These are phyloP conservation scores for Przewalskia tangutica DNA, from an alignment of 257 asterid genomes.

Conservation along the genomic window DNA sequence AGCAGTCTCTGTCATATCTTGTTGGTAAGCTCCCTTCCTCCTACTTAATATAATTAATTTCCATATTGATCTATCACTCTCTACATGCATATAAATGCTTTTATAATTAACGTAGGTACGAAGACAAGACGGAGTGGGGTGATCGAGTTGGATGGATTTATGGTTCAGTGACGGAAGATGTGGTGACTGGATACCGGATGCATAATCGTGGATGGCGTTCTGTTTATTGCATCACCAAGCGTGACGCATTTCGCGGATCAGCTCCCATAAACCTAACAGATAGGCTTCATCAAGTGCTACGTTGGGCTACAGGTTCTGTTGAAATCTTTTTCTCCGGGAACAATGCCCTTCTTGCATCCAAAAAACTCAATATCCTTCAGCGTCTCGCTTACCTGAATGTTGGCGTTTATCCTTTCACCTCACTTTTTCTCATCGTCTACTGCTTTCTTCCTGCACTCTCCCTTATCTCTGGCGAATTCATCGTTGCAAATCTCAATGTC, in stretches of 20 bases:
- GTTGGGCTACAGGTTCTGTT: constrained; percentile 41
- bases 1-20: constrained; percentile 33
- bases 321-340: constrained; percentile 38
- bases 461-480: constrained; percentile 33
- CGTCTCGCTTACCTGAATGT: constrained; percentile 34
- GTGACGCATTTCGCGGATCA: constrained; percentile 38
- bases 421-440: constrained; percentile 26
- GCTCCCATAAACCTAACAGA: constrained; percentile 42
- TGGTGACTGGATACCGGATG: constrained; percentile 43
- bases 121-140: constrained; percentile 44
- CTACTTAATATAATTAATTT: not conserved
- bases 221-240: constrained; percentile 29
- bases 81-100: not conserved
- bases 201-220: constrained; percentile 44
- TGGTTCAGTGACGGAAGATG: constrained; percentile 40
- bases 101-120: constrained; percentile 12
- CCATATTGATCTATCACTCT: too few relatives aligned
- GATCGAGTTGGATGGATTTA: constrained; percentile 42
- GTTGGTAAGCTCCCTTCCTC: constrained; percentile 16
- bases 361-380: constrained; percentile 23
- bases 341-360: constrained; percentile 20
- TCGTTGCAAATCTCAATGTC: constrained; percentile 22
- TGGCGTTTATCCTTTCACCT: constrained; percentile 36
- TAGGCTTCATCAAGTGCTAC: constrained; percentile 34
- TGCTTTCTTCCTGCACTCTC: constrained; percentile 42